phyloP scores from a whole-genome alignment of 2,329 filamentous ascomycete genomes.

The Lithohypha guttulata region DNA sequence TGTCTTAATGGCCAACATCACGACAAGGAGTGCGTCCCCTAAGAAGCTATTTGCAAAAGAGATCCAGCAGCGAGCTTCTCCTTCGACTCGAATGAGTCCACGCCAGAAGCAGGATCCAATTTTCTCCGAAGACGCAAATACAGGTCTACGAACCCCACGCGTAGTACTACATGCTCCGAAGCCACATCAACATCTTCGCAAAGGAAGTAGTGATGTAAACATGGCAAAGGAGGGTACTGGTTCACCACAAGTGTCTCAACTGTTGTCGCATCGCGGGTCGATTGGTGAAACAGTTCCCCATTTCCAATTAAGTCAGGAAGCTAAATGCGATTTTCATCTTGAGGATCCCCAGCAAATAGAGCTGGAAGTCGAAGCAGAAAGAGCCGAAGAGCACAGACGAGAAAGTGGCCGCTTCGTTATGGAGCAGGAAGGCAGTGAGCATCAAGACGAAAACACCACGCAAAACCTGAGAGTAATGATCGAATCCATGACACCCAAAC shows the following conservation, averaged over 20 bases:
- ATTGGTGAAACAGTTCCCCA: constrained; percentile 55
- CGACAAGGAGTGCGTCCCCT: constrained; percentile 38
- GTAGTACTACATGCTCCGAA: constrained; percentile 49
- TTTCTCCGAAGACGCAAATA: constrained; percentile 45
- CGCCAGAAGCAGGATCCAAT: constrained; percentile 31
- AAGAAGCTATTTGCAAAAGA: constrained; percentile 38
- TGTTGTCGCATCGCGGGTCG: constrained; percentile 60
- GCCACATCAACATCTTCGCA: constrained; percentile 30
- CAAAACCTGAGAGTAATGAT: constrained; percentile 67
- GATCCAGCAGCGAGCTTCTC: constrained; percentile 30
- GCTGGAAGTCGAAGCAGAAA: constrained; percentile 52
- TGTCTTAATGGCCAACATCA: constrained; percentile 34
- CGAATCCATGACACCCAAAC: constrained; percentile 68
- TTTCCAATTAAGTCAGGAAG: constrained; percentile 47
- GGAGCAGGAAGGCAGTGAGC: constrained; percentile 40
- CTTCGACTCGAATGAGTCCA: constrained; percentile 23
- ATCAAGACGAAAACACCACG: constrained; percentile 51
- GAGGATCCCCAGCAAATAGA: constrained; percentile 54
- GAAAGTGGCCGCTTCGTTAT: constrained; percentile 50
- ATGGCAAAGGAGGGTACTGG: constrained; percentile 61
- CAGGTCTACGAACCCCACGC: constrained; percentile 50
- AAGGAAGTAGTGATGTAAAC: constrained; percentile 57
- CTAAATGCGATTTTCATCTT: constrained; percentile 47
- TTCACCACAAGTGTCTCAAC: constrained; percentile 60
- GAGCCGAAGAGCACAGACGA: constrained; percentile 48